Evolutionary conservation across 352 stramenopile species (phyloP), one percentile per base, ranked within the genome.

Genomic region (Phytophthora meadii): DNA sequence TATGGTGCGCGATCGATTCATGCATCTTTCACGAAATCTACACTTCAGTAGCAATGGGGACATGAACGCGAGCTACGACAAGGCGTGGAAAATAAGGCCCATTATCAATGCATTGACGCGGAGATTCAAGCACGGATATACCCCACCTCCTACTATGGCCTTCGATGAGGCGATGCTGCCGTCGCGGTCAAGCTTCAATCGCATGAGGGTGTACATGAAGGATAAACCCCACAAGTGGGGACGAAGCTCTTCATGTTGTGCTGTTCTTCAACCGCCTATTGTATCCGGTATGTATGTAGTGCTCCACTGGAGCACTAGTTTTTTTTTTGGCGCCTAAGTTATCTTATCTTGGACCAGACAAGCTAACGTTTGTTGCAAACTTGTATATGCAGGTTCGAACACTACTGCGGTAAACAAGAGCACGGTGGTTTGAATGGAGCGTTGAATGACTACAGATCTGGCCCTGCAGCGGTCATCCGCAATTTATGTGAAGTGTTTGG

Each of bases 131-230:
- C 3, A 1, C 8, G 52, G 45, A 3, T 68, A 68, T 8, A 45
- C 3, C 3, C 32, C 48, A 14, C 60, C 62, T 14, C 17, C 48
- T 1, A 22, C 24, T 0, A 45, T 63, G 25, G 22, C 45, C 0
- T 72, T 72, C 22, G 54, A 65, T 14, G 48, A 64, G 40, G 40
- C 28, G 0, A 52, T 70, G 46, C 48, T 65, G 0, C 61, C 48
- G 5, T 54, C 39, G 11, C 19, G 32, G 1, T 69, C 61, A 1
- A 32, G 9, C 1, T 64, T 63, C 54, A 70, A 70, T 30, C 22
- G 44, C 1, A 70, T 59, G 47, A 22, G 53, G 0, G 22, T 61
- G 3, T 70, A 42, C 11, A 54, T 54, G 48, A 54, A 44, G n/a
- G 48, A 32, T 6, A 54, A 32, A 4, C 32, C 48, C 22, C 44